Base-by-base conservation (phyloP, 495 filamentous ascomycete genomes). In the Daldinia grandis region DNA sequence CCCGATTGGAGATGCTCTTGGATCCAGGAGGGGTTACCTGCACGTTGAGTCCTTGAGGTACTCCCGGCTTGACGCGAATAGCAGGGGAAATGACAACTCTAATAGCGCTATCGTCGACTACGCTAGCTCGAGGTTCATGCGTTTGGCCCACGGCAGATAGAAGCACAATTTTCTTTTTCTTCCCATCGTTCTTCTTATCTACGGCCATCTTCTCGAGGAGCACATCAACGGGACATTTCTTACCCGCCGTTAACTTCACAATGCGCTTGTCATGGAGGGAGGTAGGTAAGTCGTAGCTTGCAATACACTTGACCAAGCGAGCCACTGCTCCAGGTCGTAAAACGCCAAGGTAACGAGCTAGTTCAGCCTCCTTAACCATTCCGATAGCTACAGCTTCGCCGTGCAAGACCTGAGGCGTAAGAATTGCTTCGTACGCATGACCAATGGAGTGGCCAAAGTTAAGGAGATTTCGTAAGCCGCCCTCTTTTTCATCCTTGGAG, bases 401-500 rank as follows among this genome's bases (percentile, higher is more conserved):
- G 74, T 99, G 95, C 14, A 99, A 86, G 40, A 98, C 90, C 77
- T 99, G 94, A 15, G 95, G 95, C 3, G 97, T 96, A 25, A 98
- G 86, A 55, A 99, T 93, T 2, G 96, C 95, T 79, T 99, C 95
- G 73, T 92, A 93, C 42, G 96, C 95, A 81, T 99, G 95, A 38
- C 95, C 95, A 73, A 99, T 99, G 7, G 96, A 98, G 79, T 99
- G 95, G 30, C 95, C 95, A 81, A 97, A 98, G 81, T 99, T 99
- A 42, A 99, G 85, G 42, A 99, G 87, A 78, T 98, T 98, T 50
- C 95, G 88, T 38, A 99, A 83, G 17, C 95, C 95, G 55, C 95
- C 96, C 80, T 99, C 95, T 59, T 93, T 87, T 81, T 99, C 95
- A 78, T 99, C 95, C 1, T 88, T 87, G 7, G 94, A 96, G 35